Base-by-base conservation (phyloP, 257 asterid genomes). In the Plantago elongata region DNA sequence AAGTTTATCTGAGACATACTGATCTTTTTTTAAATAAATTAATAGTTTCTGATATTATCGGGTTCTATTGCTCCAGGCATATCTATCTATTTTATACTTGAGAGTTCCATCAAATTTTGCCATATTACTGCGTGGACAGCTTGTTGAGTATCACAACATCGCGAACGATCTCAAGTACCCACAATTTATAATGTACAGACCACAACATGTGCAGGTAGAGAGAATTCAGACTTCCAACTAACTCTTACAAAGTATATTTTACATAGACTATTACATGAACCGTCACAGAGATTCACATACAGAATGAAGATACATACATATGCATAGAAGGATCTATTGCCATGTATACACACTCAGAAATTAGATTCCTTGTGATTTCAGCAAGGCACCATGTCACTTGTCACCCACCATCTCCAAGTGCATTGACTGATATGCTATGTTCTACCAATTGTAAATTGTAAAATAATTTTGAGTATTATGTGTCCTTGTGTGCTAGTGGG, bases 141-240 rank as follows among this genome's bases (percentile, higher is more conserved):
- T 59, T 72, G 83, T 91, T 45, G 83, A 81, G 72, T 78, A 78
- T 77, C 94, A 88, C 68, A 86, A 69, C 77, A 78, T 91, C 60
- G 98, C 84, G 44, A 69, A 56, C 52, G 96, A 88, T 77, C 92
- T 91, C 70, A 86, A 86, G 69, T 81, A 61, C 77, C 95, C 83
- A 0, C 84, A 91, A 72, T 86, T 80, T 74, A 84, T 91, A 73
- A 11, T 82, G 77, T 88, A 91, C 76, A 89, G 13, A 63, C 98
- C 98, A 45, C 83, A 83, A 3, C 81, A 73, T 10, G 79, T 81
- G 78, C 88, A 84, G 73, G 75, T 80, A 63, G 40, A 62, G 78
- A 70, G 18, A 12, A 49, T 58, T 60, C 29, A 12, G 52, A 16
- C 51, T 54, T 5, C 11, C 13, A 27, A 27, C 42, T 18, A 27